Base-by-base conservation (phyloP, 768 basidiomycete species). In the Boletus insuetus region DNA sequence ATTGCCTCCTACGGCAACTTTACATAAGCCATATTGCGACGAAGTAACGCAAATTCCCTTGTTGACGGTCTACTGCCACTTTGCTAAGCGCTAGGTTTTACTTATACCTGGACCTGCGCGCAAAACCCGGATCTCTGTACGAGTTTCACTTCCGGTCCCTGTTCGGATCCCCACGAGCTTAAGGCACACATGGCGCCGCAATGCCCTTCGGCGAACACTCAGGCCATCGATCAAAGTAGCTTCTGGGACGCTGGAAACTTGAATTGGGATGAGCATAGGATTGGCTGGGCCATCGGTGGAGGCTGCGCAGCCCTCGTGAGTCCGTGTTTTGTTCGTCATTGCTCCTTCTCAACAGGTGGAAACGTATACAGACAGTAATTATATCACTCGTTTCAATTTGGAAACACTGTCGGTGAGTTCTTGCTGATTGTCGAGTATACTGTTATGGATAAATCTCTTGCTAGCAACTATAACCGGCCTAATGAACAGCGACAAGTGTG, bases 401-500 rank as follows among this genome's bases (percentile, higher is more conserved):
- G 47, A 71, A 78, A 46, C 88, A 91, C 66, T 85, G 82, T 74
- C 79, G 84, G 87, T 87, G 53, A 64, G 80, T 69, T 4, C 32
- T 17, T 16, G 13, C 6, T 58, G 24, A 43, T 35, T 43, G 4
- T 46, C 45, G 16, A 42, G 32, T 14, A 26, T 26, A 12, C 34
- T 20, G 35, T 47, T 22, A 12, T 19, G 12, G n/a, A 29, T 19
- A 6, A 39, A n/a, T 0, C 14, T 43, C n/a, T 50, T 37, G 59
- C 38, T 62, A 91, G 89, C 58, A 85, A 84, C 64, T 92, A 92
- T 62, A 85, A 77, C 39, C 85, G 84, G 44, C 87, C 77, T 8
- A 69, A 72, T 39, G 84, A 93, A 67, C 91, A 93, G 68, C 84
- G 89, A 49, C 91, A 93, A 73, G 82, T 92, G 91, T 89, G 64